phyloP scores from a whole-genome alignment of 176 grass and related monocot species.

The Pontederia crassipes region DNA sequence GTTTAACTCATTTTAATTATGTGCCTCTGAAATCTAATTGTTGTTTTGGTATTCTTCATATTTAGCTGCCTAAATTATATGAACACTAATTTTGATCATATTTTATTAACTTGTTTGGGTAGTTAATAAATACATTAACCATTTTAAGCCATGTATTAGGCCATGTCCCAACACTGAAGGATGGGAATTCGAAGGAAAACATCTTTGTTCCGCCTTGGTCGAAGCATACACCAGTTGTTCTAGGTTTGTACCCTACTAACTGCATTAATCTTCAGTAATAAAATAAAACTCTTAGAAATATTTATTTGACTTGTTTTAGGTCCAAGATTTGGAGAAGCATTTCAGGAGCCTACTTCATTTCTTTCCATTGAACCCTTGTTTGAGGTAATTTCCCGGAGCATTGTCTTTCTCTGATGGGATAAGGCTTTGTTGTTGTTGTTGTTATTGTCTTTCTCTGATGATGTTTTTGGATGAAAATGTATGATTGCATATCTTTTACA shows the following conservation, averaged over 20 bases:
- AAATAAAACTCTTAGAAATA: not conserved
- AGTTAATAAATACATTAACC: no score
- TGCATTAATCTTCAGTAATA: not conserved
- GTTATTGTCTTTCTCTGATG: constrained; percentile 1
- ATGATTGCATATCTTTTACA: no score
- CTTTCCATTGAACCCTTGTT: constrained; percentile 64
- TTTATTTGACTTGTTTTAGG: constrained; percentile 36
- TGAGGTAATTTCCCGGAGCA: constrained; percentile 40
- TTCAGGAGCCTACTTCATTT: constrained; percentile 91
- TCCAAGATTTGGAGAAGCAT: constrained; percentile 86
- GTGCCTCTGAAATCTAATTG: no score
- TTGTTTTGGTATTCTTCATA: no score
- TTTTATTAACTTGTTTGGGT: no score
- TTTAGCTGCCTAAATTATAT: no score
- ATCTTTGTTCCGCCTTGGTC: constrained; percentile 93
- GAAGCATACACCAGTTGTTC: constrained; percentile 55
- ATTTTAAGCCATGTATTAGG: constrained; percentile 23
- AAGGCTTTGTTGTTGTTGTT: not conserved
- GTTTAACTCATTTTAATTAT: no score
- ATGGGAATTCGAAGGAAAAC: constrained; percentile 93
- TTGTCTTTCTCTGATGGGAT: constrained; percentile 3
- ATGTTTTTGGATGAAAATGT: not conserved
- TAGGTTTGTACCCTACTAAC: constrained; percentile 38
- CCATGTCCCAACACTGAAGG: constrained; percentile 70
- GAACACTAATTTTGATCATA: no score